Evolutionary conservation across 164 flowering plant genomes (phyloP), one percentile per base, ranked within the genome.

Genomic region (Magnolia changhungtana): DNA sequence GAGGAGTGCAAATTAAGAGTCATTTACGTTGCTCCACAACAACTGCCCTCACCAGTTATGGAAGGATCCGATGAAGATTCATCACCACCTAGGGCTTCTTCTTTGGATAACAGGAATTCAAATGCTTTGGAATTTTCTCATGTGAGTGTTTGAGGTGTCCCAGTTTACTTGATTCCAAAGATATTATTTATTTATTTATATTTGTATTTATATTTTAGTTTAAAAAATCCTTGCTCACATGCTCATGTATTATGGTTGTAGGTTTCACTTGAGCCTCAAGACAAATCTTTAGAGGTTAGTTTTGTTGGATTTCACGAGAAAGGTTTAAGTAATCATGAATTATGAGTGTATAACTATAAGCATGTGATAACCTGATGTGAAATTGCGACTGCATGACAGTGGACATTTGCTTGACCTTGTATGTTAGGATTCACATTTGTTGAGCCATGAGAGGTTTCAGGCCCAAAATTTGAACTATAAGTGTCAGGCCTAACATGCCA

Each of bases 1-100:
- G 97, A 90, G 71, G 98, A 95, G 79, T 85, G 89, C 87, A 95
- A 90, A 80, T 86, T 93, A 86, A 90, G 83, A 84, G 98, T 95
- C 52, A 65, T 87, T 19, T 95, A 93, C 87, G 94, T 90, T 72
- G 75, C 91, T 37, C 97, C 97, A 13, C 97, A 89, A 11, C 92
- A 85, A 77, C 95, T 90, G 45, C 95, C 97, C 37, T 90, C 97
- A n/a, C 97, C 98, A 0, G 94, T 93, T 59, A 82, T 79, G 11
- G 97, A 95, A 84, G 96, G 89, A 71, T 88, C 94, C 11, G 97
- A 92, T 77, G 97, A 92, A 79, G 96, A 89, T 70, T 84, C 90
- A 18, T 89, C 97, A 1, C 97, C 61, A 55, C 61, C 97, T 1
- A 84, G 92, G 82, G 93, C 86, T 80, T 90, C 94, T 2, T 76